These are phyloP conservation scores for Aspergillus unguis DNA, from an alignment of 2,329 filamentous ascomycete genomes.

Conservation along the genomic window DNA sequence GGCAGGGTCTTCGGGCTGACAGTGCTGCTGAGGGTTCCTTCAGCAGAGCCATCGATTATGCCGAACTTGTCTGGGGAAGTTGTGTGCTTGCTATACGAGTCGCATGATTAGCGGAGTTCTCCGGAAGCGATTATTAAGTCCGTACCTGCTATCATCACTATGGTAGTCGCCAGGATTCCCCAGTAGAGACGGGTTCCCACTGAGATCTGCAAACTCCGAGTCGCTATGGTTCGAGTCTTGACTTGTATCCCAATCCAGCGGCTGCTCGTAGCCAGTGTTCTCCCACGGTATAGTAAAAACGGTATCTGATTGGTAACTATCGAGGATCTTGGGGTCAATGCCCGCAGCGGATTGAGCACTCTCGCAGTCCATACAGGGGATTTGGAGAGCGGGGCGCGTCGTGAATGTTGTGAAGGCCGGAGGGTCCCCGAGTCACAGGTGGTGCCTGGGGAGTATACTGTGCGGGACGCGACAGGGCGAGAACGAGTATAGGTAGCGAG, in stretches of 20 bases:
- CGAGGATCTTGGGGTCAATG: slow-evolving; percentile 42
- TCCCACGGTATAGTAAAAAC: slow-evolving; percentile 38
- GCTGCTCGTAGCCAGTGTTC: slow-evolving; percentile 34
- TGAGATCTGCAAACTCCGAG: slow-evolving; percentile 35
- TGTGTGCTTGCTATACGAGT: slow-evolving; percentile 29
- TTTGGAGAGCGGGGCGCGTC: slow-evolving; percentile 6
- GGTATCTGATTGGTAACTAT: slow-evolving; percentile 39
- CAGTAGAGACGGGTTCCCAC: slow-evolving; percentile 22
- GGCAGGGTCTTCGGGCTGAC: slow-evolving; percentile 38
- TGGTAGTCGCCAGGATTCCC: slow-evolving; percentile 25
- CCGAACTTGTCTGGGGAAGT: slow-evolving; percentile 32
- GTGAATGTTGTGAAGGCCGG: slow-evolving; percentile 15
- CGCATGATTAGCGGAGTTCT: slow-evolving; percentile 10
- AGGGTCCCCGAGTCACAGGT: slow-evolving; percentile 10
- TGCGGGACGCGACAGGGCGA: slow-evolving; percentile 4
- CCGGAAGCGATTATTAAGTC: not conserved
- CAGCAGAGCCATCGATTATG: slow-evolving; percentile 27
- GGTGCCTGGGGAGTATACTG: not conserved
- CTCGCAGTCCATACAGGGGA: slow-evolving; percentile 39
- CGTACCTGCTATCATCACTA: slow-evolving; percentile 30
- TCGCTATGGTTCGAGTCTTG: slow-evolving; percentile 39
- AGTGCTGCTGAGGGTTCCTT: slow-evolving; percentile 34
- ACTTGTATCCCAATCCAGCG: slow-evolving; percentile 38
- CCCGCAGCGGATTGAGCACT: slow-evolving; percentile 37
- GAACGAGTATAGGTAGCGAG: not conserved